Evolutionary conservation across 2,329 filamentous ascomycete genomes (phyloP).

Genomic region (Colletotrichum endophyticum): DNA sequence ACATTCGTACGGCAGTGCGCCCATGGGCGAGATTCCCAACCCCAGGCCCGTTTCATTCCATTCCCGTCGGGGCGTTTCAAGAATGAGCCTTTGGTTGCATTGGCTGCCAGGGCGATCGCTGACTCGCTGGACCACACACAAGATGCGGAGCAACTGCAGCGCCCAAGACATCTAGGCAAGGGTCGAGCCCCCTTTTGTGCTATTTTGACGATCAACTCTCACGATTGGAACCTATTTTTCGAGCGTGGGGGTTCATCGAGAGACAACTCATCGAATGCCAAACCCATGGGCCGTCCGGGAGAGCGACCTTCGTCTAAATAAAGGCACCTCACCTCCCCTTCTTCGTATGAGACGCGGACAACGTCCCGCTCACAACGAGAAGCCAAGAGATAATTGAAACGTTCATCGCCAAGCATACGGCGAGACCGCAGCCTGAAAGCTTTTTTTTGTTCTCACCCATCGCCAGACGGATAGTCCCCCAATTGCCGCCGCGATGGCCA

Average conservation of each 20-base stretch:
- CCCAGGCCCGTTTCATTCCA: constrained; percentile 5
- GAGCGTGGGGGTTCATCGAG: neutral
- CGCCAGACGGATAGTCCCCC: neutral
- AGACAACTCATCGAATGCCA: neutral
- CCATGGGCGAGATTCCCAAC: neutral
- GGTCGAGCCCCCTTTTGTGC: constrained; percentile 4
- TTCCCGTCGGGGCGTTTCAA: constrained; percentile 5
- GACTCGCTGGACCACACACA: neutral
- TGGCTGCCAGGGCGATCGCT: neutral
- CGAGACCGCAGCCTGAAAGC: neutral
- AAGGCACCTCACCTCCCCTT: neutral
- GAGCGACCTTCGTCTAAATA: neutral
- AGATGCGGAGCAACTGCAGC: neutral
- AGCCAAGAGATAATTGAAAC: constrained; percentile 18
- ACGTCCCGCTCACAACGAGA: neutral
- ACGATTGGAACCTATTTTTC: neutral
- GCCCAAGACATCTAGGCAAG: neutral
- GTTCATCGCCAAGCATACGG: constrained; percentile 10
- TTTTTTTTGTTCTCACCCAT: neutral
- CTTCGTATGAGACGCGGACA: constrained; percentile 2
- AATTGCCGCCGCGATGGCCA: neutral
- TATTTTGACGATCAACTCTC: constrained; percentile 12
- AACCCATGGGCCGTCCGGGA: neutral
- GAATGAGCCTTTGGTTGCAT: constrained; percentile 2
- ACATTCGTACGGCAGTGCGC: neutral